Conservation (phyloP, 75 land plant genomes). For the Pseudotsuga menziesii region DNA sequence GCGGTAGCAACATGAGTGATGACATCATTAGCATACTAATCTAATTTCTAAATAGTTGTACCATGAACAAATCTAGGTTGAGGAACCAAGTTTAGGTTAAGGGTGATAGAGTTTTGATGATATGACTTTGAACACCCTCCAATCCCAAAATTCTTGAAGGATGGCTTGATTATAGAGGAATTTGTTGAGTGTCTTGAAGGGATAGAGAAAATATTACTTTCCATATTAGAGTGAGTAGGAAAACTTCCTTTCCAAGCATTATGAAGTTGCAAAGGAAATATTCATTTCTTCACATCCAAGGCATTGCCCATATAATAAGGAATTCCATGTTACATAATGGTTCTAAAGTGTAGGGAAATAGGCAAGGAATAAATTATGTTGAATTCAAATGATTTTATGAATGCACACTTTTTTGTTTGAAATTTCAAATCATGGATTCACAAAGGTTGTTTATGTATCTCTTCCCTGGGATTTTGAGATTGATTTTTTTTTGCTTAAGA, state of each 20-base stretch:
- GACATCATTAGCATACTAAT: background rate
- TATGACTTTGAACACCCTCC: background rate
- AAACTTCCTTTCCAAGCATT: background rate
- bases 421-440: background rate
- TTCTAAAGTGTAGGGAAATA: background rate
- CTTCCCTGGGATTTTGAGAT: background rate
- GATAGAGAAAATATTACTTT: background rate
- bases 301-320: background rate
- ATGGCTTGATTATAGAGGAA: background rate
- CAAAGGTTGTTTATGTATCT: background rate
- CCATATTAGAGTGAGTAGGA: background rate
- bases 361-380: background rate
- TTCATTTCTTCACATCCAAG: background rate
- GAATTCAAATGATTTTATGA: background rate
- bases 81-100: background rate
- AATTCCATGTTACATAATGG: background rate
- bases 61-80: background rate
- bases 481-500: background rate
- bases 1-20: background rate
- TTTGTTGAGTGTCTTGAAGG: background rate
- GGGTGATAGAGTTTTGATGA: background rate
- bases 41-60: background rate
- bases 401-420: background rate
- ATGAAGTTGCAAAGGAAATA: background rate
- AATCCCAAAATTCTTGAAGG: background rate